Conservation (phyloP, 1,139 yeast species). For the Lodderomyces beijingensis region DNA sequence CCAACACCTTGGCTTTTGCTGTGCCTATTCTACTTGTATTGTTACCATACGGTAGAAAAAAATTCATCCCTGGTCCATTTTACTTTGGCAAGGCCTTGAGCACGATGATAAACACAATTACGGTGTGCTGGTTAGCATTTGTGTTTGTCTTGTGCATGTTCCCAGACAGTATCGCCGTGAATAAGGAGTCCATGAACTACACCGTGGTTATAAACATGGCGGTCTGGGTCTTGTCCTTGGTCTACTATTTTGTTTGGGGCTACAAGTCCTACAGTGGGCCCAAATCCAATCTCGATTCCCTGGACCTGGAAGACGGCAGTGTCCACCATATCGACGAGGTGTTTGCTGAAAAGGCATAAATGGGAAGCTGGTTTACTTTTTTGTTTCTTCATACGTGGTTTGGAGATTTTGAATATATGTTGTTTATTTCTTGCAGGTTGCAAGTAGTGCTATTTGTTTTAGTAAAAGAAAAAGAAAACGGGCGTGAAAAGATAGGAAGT, state of each 20-base stretch:
- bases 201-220: constrained; percentile 34
- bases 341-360: no score
- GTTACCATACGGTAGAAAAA: constrained; percentile 38
- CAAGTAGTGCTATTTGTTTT: no score
- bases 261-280: constrained; percentile 33
- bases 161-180: constrained; percentile 27
- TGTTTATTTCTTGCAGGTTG: no score
- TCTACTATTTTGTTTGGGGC: constrained; percentile 27
- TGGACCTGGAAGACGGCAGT: no score
- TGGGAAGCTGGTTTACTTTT: no score
- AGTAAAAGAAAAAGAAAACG: no score
- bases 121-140: constrained; percentile 26
- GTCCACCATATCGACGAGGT: no score
- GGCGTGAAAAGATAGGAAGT: no score
- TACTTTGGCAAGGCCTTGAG: constrained; percentile 51
- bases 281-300: constrained; percentile 30
- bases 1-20: constrained; percentile 31
- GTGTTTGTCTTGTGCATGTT: constrained; percentile 38
- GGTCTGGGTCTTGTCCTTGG: constrained; percentile 27
- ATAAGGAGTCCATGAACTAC: constrained; percentile 32
- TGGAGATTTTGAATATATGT: no score
- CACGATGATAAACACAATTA: constrained; percentile 22
- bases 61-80: constrained; percentile 62
- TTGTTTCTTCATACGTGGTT: no score
- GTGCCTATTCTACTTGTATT: constrained; percentile 33